Conservation (phyloP, 345 rosid genomes). For the Leavenworthia alabamica region DNA sequence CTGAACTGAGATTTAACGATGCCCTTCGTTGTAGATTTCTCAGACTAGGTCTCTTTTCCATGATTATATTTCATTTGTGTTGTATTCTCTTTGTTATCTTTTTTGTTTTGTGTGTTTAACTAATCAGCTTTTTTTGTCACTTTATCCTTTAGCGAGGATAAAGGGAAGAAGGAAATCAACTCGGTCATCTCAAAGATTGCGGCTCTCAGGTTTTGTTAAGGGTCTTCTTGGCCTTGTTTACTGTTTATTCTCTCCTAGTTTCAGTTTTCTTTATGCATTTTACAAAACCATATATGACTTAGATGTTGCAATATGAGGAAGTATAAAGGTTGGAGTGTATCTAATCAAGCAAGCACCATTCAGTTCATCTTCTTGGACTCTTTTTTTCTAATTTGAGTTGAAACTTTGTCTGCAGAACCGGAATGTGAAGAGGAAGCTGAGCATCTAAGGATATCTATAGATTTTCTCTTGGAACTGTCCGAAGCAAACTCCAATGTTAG, state of each 20-base stretch:
- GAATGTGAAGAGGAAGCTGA: constrained; percentile 53
- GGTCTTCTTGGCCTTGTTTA: background rate
- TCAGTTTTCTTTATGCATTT: constrained; percentile 8
- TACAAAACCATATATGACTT: background rate
- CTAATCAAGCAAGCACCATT: constrained; percentile 1
- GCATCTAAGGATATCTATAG: constrained; percentile 63
- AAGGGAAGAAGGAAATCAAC: constrained; percentile 38
- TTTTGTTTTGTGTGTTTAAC: background rate
- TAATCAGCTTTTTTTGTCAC: constrained; percentile 18
- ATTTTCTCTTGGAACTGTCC: constrained; percentile 75
- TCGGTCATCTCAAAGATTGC: constrained; percentile 29
- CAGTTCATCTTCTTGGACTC: background rate
- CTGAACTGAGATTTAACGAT: constrained; percentile 48
- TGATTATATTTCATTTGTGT: background rate
- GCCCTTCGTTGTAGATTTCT: constrained; percentile 78
- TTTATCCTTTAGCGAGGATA: constrained; percentile 43
- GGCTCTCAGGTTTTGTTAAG: constrained; percentile 36
- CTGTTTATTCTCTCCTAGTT: background rate
- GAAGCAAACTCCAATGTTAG: constrained; percentile 44
- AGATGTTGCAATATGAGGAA: constrained; percentile 6
- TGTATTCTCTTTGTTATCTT: background rate
- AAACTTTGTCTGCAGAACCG: constrained; percentile 40
- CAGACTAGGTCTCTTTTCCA: constrained; percentile 48
- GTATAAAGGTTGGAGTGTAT: background rate
- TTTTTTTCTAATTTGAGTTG: constrained; percentile 10